Evolutionary conservation across 305 asterid genomes (phyloP).

Genomic region (Fraxinus latifolia): DNA sequence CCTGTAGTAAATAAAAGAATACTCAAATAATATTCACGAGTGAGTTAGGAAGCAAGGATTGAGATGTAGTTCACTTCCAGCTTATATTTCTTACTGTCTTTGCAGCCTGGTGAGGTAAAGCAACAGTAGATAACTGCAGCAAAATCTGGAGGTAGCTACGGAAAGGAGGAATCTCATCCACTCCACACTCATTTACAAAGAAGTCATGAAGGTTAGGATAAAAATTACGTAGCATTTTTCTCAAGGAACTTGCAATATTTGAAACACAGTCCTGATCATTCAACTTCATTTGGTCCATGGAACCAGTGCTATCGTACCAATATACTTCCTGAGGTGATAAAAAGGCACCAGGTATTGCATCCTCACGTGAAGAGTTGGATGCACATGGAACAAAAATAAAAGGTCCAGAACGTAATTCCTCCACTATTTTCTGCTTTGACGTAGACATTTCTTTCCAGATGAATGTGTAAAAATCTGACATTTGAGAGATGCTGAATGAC

Average conservation of each 20-base stretch:
- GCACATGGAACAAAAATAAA: constrained; percentile 74
- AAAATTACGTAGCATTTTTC: constrained; percentile 47
- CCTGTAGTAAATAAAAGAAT: constrained; percentile 42
- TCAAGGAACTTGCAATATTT: constrained; percentile 28
- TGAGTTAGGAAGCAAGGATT: constrained; percentile 6
- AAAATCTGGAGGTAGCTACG: constrained; percentile 70
- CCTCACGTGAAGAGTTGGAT: constrained; percentile 44
- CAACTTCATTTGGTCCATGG: constrained; percentile 43
- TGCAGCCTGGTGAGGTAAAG: constrained; percentile 79
- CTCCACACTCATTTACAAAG: constrained; percentile 88
- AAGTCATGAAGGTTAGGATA: constrained; percentile 80
- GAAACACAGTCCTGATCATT: constrained; percentile 32
- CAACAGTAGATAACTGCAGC: constrained; percentile 54
- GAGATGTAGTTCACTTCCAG: constrained; percentile 12
- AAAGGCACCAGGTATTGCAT: constrained; percentile 62
- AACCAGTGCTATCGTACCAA: constrained; percentile 70
- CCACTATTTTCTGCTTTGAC: constrained; percentile 50
- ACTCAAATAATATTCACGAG: constrained; percentile 13
- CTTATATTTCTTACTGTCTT: constrained; percentile 48
- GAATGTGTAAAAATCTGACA: constrained; percentile 70
- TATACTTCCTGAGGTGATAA: constrained; percentile 70
- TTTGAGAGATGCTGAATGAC: constrained; percentile 70
- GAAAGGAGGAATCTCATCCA: constrained; percentile 60
- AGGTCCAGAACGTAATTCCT: constrained; percentile 62
- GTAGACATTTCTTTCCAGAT: constrained; percentile 70